phyloP scores from a whole-genome alignment of 1,284 basidiomycete genomes.

The Ceratobasidium sp. region DNA sequence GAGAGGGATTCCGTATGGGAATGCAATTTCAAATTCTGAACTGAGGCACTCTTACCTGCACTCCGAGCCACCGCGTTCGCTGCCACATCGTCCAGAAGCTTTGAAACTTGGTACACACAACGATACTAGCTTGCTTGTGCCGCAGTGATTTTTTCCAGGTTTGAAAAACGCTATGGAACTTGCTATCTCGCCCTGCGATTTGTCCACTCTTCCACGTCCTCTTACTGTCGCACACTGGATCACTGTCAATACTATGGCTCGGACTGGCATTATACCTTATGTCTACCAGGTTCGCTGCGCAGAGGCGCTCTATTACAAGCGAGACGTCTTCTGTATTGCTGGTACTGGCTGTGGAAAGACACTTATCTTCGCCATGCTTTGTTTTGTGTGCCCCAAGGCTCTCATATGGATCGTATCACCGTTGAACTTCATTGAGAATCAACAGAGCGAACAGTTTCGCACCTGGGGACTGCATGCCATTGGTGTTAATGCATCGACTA shows the following conservation, averaged over 20 bases:
- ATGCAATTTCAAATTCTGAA: background rate
- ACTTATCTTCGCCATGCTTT: background rate
- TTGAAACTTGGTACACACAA: background rate
- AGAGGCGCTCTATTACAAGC: background rate
- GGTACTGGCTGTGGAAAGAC: slow-evolving; percentile 33
- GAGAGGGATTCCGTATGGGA: background rate
- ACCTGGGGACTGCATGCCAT: background rate
- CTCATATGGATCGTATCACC: background rate
- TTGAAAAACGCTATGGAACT: background rate
- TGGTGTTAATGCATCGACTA: slow-evolving; percentile 15
- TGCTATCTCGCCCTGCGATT: background rate
- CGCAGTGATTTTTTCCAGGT: background rate
- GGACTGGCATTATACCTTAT: background rate
- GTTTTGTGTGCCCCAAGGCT: background rate
- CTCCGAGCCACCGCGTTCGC: background rate
- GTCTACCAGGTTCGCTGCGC: background rate
- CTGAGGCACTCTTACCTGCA: background rate
- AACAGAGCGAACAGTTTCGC: background rate
- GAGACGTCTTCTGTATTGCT: background rate
- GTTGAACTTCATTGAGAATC: background rate
- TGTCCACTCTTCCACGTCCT: background rate
- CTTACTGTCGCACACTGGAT: background rate
- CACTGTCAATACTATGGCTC: background rate
- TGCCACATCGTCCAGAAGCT: background rate
- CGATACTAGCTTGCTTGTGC: background rate